These are phyloP conservation scores for Crithidia brevicula DNA, from an alignment of 208 protist species.

Conservation along the genomic window DNA sequence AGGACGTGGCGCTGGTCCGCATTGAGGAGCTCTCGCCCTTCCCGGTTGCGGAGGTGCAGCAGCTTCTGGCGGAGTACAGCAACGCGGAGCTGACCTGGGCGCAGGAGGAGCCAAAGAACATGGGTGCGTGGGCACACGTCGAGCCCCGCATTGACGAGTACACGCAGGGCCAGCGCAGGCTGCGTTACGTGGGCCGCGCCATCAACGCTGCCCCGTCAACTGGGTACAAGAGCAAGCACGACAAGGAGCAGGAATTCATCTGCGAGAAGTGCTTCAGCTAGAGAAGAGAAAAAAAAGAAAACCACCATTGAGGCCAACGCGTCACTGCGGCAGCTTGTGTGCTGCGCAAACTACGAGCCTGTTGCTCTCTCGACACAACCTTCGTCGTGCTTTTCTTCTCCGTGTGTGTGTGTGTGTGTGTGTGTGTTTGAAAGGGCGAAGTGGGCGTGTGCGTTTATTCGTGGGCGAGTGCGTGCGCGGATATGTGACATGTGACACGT, in stretches of 20 bases:
- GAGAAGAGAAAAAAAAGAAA: neutral
- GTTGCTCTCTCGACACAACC: too few relatives aligned
- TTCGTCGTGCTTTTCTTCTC: too few relatives aligned
- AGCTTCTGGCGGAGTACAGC: constrained; percentile 81
- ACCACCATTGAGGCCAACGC: too few relatives aligned
- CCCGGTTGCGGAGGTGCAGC: constrained; percentile 94
- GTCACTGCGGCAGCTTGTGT: too few relatives aligned
- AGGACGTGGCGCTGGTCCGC: constrained; percentile 91
- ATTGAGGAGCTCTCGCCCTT: constrained; percentile 98
- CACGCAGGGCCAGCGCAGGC: constrained; percentile 58
- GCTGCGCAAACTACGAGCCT: too few relatives aligned
- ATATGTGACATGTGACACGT: too few relatives aligned
- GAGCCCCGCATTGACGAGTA: constrained; percentile 84
- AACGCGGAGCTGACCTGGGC: constrained; percentile 95
- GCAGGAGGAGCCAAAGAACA: constrained; percentile 98
- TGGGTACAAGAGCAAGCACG: constrained; percentile 74
- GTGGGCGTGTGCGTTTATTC: too few relatives aligned
- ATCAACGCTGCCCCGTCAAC: constrained; percentile 69
- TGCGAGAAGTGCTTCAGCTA: constrained; percentile 42
- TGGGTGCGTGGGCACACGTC: constrained; percentile 93
- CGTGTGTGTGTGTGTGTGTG: too few relatives aligned
- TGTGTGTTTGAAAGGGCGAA: too few relatives aligned
- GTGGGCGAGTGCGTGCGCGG: too few relatives aligned
- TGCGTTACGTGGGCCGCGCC: constrained; percentile 66
- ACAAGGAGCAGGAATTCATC: constrained; percentile 77